Conservation (phyloP, 2,329 filamentous ascomycete species). For the Phaeoacremonium minimum region DNA sequence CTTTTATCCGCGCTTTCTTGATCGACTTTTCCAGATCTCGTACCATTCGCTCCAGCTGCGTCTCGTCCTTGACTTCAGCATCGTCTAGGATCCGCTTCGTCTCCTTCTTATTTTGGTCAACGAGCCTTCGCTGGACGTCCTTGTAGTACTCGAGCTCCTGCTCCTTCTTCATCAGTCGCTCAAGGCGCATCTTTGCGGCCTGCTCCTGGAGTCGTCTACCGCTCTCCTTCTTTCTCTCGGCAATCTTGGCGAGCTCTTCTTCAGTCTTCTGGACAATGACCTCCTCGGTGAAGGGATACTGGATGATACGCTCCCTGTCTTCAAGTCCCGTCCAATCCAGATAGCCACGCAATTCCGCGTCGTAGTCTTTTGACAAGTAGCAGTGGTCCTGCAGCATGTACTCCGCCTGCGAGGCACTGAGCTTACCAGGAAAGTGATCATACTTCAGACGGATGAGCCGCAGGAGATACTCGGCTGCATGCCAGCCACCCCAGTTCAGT, state of each 20-base stretch:
- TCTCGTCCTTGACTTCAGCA: slow-evolving; percentile 89
- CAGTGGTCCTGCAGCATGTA: slow-evolving; percentile 84
- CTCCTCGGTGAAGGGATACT: slow-evolving; percentile 92
- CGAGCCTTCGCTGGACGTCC: slow-evolving; percentile 68
- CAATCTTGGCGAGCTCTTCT: slow-evolving; percentile 84
- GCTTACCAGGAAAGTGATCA: slow-evolving; percentile 78
- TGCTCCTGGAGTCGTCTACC: slow-evolving; percentile 90
- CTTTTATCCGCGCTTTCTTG: slow-evolving; percentile 85
- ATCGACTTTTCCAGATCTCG: slow-evolving; percentile 89
- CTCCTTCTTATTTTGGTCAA: slow-evolving; percentile 84
- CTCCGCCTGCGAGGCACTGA: slow-evolving; percentile 83
- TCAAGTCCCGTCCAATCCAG: slow-evolving; percentile 91
- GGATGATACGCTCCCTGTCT: slow-evolving; percentile 81
- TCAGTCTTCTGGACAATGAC: slow-evolving; percentile 87
- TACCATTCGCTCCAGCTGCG: slow-evolving; percentile 76
- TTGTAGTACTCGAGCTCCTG: slow-evolving; percentile 93
- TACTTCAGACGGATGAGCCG: slow-evolving; percentile 92
- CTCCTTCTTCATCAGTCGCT: slow-evolving; percentile 93
- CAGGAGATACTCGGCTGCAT: slow-evolving; percentile 84
- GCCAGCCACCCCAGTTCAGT: slow-evolving; percentile 91
- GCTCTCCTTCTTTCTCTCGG: slow-evolving; percentile 92
- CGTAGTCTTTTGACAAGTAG: slow-evolving; percentile 82
- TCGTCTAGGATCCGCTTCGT: slow-evolving; percentile 78
- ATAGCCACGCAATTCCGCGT: slow-evolving; percentile 69
- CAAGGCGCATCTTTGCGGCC: slow-evolving; percentile 93